Percentiles rank a stretch among this genome's conserved stretches.
Evolutionary conservation across 768 basidiomycete genomes (phyloP).

Genomic region (Suillus variegatus): DNA sequence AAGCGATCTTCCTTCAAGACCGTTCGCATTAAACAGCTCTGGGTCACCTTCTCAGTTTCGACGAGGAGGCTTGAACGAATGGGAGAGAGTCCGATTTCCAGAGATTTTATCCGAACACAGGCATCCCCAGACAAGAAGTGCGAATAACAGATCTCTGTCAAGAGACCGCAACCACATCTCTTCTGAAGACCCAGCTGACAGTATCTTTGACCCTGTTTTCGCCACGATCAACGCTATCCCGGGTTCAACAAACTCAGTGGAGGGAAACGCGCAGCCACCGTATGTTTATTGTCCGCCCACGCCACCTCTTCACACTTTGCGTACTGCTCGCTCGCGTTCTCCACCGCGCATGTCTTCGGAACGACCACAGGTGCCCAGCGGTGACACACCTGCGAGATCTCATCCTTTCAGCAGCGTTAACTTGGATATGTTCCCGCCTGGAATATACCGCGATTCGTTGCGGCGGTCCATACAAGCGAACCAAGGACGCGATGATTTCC

Average conservation of each 20-base stretch:
- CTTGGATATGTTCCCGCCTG: conserved; percentile 32
- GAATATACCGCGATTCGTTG: conserved; percentile 33
- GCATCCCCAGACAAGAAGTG: background rate
- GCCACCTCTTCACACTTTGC: conserved; percentile 1
- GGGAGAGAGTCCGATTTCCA: conserved; percentile 2
- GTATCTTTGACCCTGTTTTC: conserved; percentile 1
- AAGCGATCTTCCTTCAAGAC: background rate
- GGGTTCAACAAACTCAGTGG: background rate
- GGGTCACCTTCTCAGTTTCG: background rate
- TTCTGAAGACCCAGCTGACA: background rate
- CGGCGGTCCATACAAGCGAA: conserved; percentile 19
- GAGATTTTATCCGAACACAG: conserved; percentile 1
- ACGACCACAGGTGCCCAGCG: background rate
- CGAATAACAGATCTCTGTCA: background rate
- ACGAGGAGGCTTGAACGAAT: conserved; percentile 2
- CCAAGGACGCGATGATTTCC: conserved; percentile 12
- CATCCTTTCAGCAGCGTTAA: conserved; percentile 34
- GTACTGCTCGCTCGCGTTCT: background rate
- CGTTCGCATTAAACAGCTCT: background rate
- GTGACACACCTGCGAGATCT: conserved; percentile 12
- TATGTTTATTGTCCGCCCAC: background rate
- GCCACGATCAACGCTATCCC: background rate
- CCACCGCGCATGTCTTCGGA: background rate
- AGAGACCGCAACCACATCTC: background rate
- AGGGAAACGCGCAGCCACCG: background rate